These are phyloP conservation scores for Aspergillus olivimuriae DNA, from an alignment of 495 filamentous ascomycete species.

Conservation along the genomic window DNA sequence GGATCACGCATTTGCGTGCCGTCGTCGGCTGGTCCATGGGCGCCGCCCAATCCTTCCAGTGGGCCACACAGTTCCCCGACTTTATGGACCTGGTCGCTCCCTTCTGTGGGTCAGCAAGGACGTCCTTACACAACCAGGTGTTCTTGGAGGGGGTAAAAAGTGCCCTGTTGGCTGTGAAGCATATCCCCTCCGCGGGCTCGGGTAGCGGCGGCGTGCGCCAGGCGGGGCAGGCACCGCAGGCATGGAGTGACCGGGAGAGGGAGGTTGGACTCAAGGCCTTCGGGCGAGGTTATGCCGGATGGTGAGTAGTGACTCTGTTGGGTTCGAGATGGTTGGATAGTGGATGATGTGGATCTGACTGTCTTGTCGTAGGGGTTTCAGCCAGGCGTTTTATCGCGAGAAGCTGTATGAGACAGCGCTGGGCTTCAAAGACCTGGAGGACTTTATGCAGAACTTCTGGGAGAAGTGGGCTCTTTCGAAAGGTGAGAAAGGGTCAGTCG, in stretches of 20 bases:
- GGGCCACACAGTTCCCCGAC: constrained; percentile 65
- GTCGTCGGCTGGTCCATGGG: constrained; percentile 71
- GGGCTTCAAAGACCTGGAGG: constrained; percentile 57
- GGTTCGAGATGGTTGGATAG: not conserved
- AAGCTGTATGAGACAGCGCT: constrained; percentile 55
- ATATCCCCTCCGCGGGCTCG: constrained; percentile 43
- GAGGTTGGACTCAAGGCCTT: constrained; percentile 61
- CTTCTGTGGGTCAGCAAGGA: constrained; percentile 63
- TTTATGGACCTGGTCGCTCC: constrained; percentile 62
- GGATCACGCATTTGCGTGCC: constrained; percentile 53
- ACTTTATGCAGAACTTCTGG: constrained; percentile 68
- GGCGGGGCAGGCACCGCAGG: constrained; percentile 30
- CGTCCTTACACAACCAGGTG: constrained; percentile 64
- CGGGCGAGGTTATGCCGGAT: constrained; percentile 67
- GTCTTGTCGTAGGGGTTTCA: constrained; percentile 49
- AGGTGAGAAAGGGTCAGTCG: constrained; percentile 26
- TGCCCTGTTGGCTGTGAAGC: constrained; percentile 57
- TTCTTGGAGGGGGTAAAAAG: constrained; percentile 68
- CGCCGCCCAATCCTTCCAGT: constrained; percentile 61
- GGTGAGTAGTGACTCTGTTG: constrained; percentile 31
- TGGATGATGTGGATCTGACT: not conserved
- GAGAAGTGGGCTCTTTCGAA: constrained; percentile 64
- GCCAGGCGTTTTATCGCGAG: constrained; percentile 64
- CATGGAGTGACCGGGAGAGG: constrained; percentile 51
- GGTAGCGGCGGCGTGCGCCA: constrained; percentile 32